Evolutionary conservation across 2,329 filamentous ascomycete species (phyloP).

Genomic region (Claviceps africana): DNA sequence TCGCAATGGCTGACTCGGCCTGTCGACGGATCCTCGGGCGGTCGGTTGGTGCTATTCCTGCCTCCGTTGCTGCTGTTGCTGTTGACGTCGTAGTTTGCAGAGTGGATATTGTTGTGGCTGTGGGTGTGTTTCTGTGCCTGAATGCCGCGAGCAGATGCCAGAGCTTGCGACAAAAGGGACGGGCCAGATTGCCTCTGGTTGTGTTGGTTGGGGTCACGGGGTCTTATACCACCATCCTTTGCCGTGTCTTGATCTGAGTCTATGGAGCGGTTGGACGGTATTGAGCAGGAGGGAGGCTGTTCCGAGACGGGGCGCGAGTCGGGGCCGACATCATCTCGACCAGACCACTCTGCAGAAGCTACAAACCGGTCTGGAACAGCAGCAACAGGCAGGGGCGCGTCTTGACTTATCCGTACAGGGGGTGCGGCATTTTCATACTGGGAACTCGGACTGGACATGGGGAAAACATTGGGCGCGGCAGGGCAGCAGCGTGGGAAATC

Average conservation of each 20-base stretch:
- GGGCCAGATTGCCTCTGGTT: constrained; percentile 27
- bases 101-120: not conserved
- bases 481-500: constrained; percentile 12
- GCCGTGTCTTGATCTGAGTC: constrained; percentile 1
- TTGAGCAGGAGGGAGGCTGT: not conserved
- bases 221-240: constrained; percentile 30
- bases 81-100: not conserved
- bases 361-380: constrained; percentile 2
- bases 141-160: constrained; percentile 45
- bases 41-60: not conserved
- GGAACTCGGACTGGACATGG: constrained; percentile 41
- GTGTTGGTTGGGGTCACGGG: constrained; percentile 26
- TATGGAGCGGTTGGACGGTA: constrained; percentile 1
- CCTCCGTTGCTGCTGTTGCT: not conserved
- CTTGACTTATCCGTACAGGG: constrained; percentile 28
- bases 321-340: constrained; percentile 6
- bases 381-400: constrained; percentile 1
- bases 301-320: not conserved
- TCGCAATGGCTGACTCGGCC: not conserved
- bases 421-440: constrained; percentile 42
- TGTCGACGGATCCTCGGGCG: not conserved
- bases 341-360: constrained; percentile 7
- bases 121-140: constrained; percentile 7
- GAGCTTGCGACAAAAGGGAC: constrained; percentile 42
- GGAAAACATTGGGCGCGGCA: constrained; percentile 37